phyloP scores from a whole-genome alignment of 1,139 yeast genomes.

The Debaryomyces fabryi region DNA sequence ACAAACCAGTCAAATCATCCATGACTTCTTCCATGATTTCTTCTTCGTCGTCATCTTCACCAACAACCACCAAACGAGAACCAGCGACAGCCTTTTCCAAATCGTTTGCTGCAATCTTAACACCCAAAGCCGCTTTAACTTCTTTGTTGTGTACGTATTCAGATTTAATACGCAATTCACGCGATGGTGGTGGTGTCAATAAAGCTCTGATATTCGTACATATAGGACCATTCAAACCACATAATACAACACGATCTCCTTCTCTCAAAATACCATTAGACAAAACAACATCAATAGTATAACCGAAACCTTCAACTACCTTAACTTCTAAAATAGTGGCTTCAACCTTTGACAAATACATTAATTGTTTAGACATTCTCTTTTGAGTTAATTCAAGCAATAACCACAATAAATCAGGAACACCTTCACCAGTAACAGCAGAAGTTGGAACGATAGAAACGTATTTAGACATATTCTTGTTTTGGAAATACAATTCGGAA shows the following conservation, averaged over 20 bases:
- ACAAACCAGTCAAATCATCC: constrained; percentile 95
- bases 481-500: constrained; percentile 93
- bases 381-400: constrained; percentile 93
- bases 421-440: constrained; percentile 99
- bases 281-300: constrained; percentile 95
- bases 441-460: constrained; percentile 98
- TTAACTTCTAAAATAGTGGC: constrained; percentile 98
- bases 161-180: constrained; percentile 93
- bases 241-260: constrained; percentile 92
- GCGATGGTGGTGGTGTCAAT: constrained; percentile 95
- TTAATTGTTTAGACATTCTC: constrained; percentile 98
- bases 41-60: constrained; percentile 97
- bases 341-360: constrained; percentile 90
- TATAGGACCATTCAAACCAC: constrained; percentile 98
- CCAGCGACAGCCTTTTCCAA: constrained; percentile 99
- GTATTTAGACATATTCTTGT: constrained; percentile 87
- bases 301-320: constrained; percentile 98
- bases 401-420: constrained; percentile 96
- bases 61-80: constrained; percentile 91
- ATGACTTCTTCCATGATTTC: constrained; percentile 97
- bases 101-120: constrained; percentile 96
- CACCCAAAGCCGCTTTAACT: constrained; percentile 99
- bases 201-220: constrained; percentile 97
- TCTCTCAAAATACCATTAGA: constrained; percentile 93
- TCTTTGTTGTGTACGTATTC: constrained; percentile 95